Base-by-base conservation (phyloP, 768 basidiomycete genomes). In the Sporobolomyces roseus region DNA sequence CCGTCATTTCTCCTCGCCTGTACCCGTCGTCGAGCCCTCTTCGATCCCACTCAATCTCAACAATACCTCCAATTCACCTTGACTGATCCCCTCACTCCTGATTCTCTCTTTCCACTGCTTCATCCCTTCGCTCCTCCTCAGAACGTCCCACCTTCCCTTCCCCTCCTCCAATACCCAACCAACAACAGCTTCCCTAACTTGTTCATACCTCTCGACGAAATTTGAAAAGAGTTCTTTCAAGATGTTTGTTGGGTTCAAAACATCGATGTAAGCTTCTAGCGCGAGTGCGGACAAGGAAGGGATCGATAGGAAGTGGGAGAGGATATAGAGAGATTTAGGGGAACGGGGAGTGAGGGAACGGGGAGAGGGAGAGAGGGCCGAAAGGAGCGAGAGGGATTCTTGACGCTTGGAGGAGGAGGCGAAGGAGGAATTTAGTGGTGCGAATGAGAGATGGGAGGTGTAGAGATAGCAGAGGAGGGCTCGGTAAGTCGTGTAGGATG, bases 301-400 rank as follows among this genome's bases (percentile, higher is more conserved):
- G 17, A 61, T 65, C 30, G 64, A 63, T 35, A 70, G 68, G 52
- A 70, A 65, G 32, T 70, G 68, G 2, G 68, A 45, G 52, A 70
- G 63, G 51, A 36, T 41, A 53, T 65, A 70, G 16, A 70, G 32
- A 16, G 63, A 49, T n/a, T 61, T 61, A 3, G 68, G 63, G 0
- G 68, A 70, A 58, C 63, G 27, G 5, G 56, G 62, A 2, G 7
- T 6, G 3, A n/a, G 63, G 0, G 68, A 70, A 58, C 63, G 27
- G 5, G 56, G 62, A 2, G 7, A 3, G 61, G 62, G 1, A 16
- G 41, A 23, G 30, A 29, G 4, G 67, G 62, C 23, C 52, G 3
- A 23, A 68, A 61, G 1, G 25, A 1, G 14, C 21, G 3, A 13
- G 21, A 23, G 3, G 58, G 32, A 3, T 49, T 36, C 19, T 32